These are phyloP conservation scores for Calonectria pseudoturangicola DNA, from an alignment of 2,329 filamentous ascomycete genomes.

Conservation along the genomic window DNA sequence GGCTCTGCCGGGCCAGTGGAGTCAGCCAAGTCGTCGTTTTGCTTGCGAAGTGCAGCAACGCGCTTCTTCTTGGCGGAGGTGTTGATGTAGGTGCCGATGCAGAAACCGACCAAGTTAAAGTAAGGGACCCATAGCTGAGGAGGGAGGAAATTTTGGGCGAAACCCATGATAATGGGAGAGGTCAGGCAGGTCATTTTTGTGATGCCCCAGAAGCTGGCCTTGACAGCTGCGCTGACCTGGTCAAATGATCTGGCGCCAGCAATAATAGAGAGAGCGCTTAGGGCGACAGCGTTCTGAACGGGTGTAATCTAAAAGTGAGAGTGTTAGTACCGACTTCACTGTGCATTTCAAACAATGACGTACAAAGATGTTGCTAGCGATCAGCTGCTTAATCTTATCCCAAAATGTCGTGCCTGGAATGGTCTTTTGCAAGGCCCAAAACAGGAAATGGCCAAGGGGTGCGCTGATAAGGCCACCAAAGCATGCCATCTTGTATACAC, in stretches of 20 bases:
- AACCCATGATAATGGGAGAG: constrained; percentile 1
- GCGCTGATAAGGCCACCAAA: constrained; percentile 13
- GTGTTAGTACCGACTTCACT: neutral
- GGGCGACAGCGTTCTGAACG: neutral
- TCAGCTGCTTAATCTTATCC: constrained; percentile 11
- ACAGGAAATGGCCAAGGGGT: constrained; percentile 3
- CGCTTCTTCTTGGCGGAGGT: constrained; percentile 15
- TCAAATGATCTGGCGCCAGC: neutral
- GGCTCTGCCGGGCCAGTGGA: neutral
- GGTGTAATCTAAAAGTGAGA: neutral
- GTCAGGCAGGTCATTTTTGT: constrained; percentile 14
- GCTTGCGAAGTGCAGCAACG: neutral
- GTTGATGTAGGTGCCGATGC: constrained; percentile 14
- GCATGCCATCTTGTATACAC: constrained; percentile 15
- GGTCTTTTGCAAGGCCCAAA: constrained; percentile 11
- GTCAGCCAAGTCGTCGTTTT: neutral
- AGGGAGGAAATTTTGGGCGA: constrained; percentile 17
- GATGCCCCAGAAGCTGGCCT: constrained; percentile 16
- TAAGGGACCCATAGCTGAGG: constrained; percentile 15
- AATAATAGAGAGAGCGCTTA: neutral
- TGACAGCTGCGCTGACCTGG: constrained; percentile 2
- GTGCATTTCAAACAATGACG: neutral
- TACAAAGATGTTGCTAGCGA: constrained; percentile 20
- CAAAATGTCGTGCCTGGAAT: neutral
- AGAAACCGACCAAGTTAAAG: constrained; percentile 10